Evolutionary conservation across 2,329 filamentous ascomycete genomes (phyloP), one percentile per base, ranked within the genome.

Genomic region (Sodiomyces alkalinus): DNA sequence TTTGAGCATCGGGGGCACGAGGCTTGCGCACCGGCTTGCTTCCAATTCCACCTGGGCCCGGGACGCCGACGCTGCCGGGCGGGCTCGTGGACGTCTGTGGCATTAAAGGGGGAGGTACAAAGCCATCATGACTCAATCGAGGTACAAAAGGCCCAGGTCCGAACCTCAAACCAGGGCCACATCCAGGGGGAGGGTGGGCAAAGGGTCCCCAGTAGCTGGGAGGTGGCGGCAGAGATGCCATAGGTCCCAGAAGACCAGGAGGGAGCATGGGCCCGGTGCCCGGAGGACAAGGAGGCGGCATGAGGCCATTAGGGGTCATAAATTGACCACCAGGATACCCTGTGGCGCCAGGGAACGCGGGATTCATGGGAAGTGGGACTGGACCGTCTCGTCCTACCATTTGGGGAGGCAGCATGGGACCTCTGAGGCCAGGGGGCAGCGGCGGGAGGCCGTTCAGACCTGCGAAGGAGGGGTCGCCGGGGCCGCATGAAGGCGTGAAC

Each of bases 11-110:
- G 25, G 56, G 57, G 17, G 43, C 39, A 4, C 47, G 48, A 7
- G 60, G 60, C 38, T 63, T 63, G 4, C 44, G 47, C 21, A 50
- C 51, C 8, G 43, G 45, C 5, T 16, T n/a, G n/a, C n/a, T n/a
- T n/a, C n/a, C n/a, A n/a, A n/a, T n/a, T n/a, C n/a, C n/a, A n/a
- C n/a, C n/a, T n/a, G n/a, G n/a, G n/a, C n/a, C n/a, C n/a, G n/a
- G n/a, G n/a, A 11, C 3, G 15, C 23, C 10, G 12, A 17, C 23
- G 11, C 9, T 17, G 14, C 9, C 12, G 23, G 15, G 4, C 10
- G 15, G 15, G 9, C 14, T 16, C 9, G 14, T 7, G 12, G 23
- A 4, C 23, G 12, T 16, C 15, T n/a, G 15, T 16, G 16, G 23
- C 14, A 17, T 8, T 8, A 11, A 16, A 10, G 5, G 23, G 12